Conservation (phyloP, 2,329 filamentous ascomycete genomes). For the Fusarium hainanense region DNA sequence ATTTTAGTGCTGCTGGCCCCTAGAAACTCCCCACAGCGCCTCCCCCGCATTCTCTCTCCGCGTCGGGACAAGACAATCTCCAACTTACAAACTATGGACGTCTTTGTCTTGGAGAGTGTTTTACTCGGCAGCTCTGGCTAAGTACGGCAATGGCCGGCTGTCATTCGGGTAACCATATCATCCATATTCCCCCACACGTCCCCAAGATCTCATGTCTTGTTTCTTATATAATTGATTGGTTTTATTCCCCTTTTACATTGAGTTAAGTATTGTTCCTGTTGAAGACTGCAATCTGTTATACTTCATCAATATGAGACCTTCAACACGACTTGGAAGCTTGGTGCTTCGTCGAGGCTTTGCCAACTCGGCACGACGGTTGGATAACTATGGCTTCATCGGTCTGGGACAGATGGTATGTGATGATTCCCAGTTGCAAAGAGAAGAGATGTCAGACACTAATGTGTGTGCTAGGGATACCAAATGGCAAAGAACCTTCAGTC, state of each 20-base stretch:
- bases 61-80: constrained; percentile 5
- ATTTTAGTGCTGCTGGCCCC: constrained; percentile 20
- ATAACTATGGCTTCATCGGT: constrained; percentile 69
- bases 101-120: neutral
- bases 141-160: constrained; percentile 54
- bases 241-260: neutral
- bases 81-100: constrained; percentile 8
- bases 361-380: constrained; percentile 58
- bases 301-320: constrained; percentile 35
- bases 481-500: constrained; percentile 72
- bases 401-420: constrained; percentile 68
- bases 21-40: constrained; percentile 10
- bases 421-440: neutral
- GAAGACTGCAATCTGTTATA: too few species aligned
- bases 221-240: neutral
- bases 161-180: constrained; percentile 43
- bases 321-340: constrained; percentile 43
- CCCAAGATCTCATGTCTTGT: constrained; percentile 1
- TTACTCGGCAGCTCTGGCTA: constrained; percentile 44
- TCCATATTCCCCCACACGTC: constrained; percentile 24
- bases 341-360: constrained; percentile 63
- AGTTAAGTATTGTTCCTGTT: neutral
- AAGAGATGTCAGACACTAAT: neutral
- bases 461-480: constrained; percentile 63
- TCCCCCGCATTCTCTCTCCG: constrained; percentile 36